Base-by-base conservation (phyloP, 495 filamentous ascomycete genomes). In the Tuber umbilicatum region DNA sequence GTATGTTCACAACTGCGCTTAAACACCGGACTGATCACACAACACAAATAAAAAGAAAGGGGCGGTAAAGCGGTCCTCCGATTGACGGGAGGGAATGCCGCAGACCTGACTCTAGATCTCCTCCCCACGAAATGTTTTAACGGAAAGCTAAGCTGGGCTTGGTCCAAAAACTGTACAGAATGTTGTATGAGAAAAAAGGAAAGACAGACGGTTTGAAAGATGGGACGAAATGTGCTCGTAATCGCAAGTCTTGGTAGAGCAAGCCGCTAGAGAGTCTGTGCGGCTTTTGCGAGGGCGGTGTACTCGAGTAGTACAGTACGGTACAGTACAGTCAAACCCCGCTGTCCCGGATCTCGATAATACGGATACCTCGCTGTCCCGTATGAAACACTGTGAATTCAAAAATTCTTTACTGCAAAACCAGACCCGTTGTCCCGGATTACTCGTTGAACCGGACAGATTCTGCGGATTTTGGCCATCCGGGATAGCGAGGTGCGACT, bases 221-320 rank as follows among this genome's bases (percentile, higher is more conserved):
- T 74, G 68, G 55, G 75, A 79, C 70, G 75, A 68, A 27, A 19
- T 38, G 55, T 43, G 70, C 39, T 64, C 27, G 27, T 43, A 72
- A 43, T 64, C 27, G 27, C 0, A 31, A 14, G 55, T 27, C 55
- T 27, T 6, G 55, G 31, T 4, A 64, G 16, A 69, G 55, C 60
- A 41, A 76, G 76, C 76, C 73, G 69, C 73, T 19, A 68, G 68
- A 50, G 67, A 70, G 76, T 75, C 72, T 70, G 77, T 79, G 77
- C 72, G 72, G 69, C 73, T 78, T 64, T 69, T 60, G 74, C 39
- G 70, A 69, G 69, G 41, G 21, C 45, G 72, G 69, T 45, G 37
- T n/a, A n/a, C n/a, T n/a, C n/a, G n/a, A n/a, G n/a, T n/a, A n/a
- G n/a, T n/a, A n/a, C n/a, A n/a, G n/a, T n/a, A n/a, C n/a, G n/a